Evolutionary conservation across 495 filamentous ascomycete species (phyloP).

Genomic region (Penicillium bialowiezense): DNA sequence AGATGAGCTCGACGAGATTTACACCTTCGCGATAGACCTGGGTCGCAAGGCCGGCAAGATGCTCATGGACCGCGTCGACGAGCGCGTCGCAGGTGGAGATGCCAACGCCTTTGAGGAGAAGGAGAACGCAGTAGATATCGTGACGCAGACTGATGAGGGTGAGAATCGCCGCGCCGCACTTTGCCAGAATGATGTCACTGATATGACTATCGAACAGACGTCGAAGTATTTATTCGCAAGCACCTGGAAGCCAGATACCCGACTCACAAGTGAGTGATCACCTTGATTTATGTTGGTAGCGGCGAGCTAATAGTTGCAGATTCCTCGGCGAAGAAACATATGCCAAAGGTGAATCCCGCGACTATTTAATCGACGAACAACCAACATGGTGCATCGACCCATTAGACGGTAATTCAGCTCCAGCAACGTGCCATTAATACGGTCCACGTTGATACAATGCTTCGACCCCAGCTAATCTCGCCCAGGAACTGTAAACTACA

Average conservation of each 20-base stretch:
- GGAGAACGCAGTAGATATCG: conserved; percentile 67
- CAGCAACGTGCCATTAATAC: too few species aligned
- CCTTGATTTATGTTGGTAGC: too few species aligned
- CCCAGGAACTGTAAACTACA: conserved; percentile 64
- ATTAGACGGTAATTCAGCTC: conserved; percentile 48
- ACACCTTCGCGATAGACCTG: conserved; percentile 61
- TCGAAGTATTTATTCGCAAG: conserved; percentile 61
- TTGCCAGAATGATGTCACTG: conserved; percentile 14
- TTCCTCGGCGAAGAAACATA: conserved; percentile 74
- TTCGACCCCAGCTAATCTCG: neutral
- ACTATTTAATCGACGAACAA: conserved; percentile 58
- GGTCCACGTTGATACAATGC: too few species aligned
- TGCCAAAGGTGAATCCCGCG: conserved; percentile 52
- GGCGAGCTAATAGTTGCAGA: conserved; percentile 25
- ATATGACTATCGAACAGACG: conserved; percentile 42
- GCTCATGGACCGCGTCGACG: conserved; percentile 50
- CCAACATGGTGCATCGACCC: conserved; percentile 73
- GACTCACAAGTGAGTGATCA: conserved; percentile 51
- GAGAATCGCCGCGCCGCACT: conserved; percentile 8
- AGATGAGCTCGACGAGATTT: conserved; percentile 57
- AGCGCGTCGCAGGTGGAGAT: conserved; percentile 32
- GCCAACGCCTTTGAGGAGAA: conserved; percentile 46
- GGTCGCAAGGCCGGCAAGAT: conserved; percentile 61
- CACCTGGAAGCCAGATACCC: conserved; percentile 57
- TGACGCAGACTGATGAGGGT: conserved; percentile 71